phyloP scores from a whole-genome alignment of 2,329 filamentous ascomycete species.

The Sclerotinia trifoliorum region DNA sequence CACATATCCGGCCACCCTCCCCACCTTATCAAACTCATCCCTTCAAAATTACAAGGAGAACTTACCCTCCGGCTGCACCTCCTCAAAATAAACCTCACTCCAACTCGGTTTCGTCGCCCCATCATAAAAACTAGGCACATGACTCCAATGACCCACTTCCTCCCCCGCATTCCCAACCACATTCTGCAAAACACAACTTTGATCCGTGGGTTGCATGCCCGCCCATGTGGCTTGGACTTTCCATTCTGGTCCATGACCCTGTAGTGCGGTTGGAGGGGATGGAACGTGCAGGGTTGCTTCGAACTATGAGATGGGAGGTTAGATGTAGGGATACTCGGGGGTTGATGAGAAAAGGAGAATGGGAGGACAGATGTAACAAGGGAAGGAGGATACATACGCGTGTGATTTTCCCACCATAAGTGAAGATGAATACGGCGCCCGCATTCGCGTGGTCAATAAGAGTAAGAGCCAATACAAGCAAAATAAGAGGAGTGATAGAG shows the following conservation, averaged over 20 bases:
- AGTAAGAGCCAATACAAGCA: neutral
- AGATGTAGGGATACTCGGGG: neutral
- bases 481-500: neutral
- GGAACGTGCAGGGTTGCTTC: conserved; percentile 3
- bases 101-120: conserved; percentile 10
- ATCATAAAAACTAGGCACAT: conserved; percentile 19
- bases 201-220: conserved; percentile 2
- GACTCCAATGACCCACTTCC: conserved; percentile 8
- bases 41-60: no score
- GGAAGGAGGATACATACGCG: neutral
- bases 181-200: conserved; percentile 29
- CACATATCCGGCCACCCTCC: no score
- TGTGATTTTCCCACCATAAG: conserved; percentile 9
- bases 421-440: conserved; percentile 8
- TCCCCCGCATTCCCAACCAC: conserved; percentile 14
- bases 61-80: conserved; percentile 3
- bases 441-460: neutral
- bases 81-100: conserved; percentile 11
- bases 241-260: conserved; percentile 1
- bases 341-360: neutral
- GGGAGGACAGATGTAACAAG: neutral
- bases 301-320: neutral
- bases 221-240: conserved; percentile 9
- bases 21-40: no score
- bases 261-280: conserved; percentile 6